A percentile compares a stretch with the other conserved stretches of the same genome.
These are phyloP conservation scores for Dactylellina parvicollis DNA, from an alignment of 2,329 filamentous ascomycete species.

Conservation along the genomic window DNA sequence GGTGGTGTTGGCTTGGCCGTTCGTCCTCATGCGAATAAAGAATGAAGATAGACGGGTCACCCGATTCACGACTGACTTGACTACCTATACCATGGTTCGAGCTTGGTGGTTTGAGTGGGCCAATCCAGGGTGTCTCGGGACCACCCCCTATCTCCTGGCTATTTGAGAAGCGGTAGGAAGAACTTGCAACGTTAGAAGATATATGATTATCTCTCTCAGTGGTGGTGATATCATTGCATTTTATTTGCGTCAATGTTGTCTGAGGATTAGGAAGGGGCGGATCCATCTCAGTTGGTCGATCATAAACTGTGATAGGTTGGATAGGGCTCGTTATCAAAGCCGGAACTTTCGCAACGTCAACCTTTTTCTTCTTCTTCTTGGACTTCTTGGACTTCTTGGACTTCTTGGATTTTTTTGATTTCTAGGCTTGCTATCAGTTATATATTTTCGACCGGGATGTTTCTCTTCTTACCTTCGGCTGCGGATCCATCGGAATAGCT, in stretches of 20 bases:
- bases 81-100: background rate
- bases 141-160: background rate
- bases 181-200: background rate
- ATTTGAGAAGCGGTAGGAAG: background rate
- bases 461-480: constrained; percentile 43
- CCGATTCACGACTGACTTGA: background rate
- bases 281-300: constrained; percentile 20
- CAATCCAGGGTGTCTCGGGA: background rate
- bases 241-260: constrained; percentile 26
- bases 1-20: constrained; percentile 25
- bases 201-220: background rate
- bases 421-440: background rate
- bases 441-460: background rate
- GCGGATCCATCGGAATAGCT: constrained; percentile 34
- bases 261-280: constrained; percentile 25
- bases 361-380: constrained; percentile 15
- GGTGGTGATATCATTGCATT: constrained; percentile 18
- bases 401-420: constrained; percentile 17
- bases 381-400: constrained; percentile 21
- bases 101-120: background rate
- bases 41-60: constrained; percentile 20
- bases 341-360: background rate
- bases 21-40: constrained; percentile 41
- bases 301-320: constrained; percentile 21
- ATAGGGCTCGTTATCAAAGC: constrained; percentile 2